Conservation (phyloP, 2,329 filamentous ascomycete species). For the Monilinia polystroma region DNA sequence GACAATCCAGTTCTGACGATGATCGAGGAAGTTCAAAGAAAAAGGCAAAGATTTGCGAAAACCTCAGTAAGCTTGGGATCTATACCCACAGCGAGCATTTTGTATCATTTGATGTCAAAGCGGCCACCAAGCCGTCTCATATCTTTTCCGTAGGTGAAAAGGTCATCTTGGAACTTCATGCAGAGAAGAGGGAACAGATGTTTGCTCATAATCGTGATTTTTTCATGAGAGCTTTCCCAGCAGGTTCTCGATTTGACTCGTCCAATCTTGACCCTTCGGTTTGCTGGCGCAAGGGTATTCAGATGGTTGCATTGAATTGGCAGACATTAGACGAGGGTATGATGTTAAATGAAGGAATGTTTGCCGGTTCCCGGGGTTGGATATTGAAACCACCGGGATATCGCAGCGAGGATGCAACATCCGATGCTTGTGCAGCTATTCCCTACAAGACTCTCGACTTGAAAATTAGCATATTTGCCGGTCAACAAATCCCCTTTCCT, state of each 20-base stretch:
- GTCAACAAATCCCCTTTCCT: conserved; percentile 71
- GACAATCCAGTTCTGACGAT: conserved; percentile 38
- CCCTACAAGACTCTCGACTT: conserved; percentile 60
- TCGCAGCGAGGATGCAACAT: conserved; percentile 44
- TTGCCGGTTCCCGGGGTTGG: conserved; percentile 77
- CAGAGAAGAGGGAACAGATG: conserved; percentile 54
- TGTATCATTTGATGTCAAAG: conserved; percentile 65
- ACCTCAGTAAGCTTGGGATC: conserved; percentile 71
- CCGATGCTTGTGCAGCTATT: conserved; percentile 37
- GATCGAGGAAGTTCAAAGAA: conserved; percentile 37
- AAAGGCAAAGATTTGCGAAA: conserved; percentile 61
- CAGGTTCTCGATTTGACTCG: conserved; percentile 75
- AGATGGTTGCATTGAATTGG: conserved; percentile 93
- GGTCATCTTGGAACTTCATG: conserved; percentile 61
- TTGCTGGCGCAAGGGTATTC: conserved; percentile 86
- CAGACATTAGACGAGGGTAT: conserved; percentile 87
- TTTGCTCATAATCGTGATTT: conserved; percentile 80
- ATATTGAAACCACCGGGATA: conserved; percentile 79
- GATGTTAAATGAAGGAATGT: conserved; percentile 96
- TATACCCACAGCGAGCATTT: conserved; percentile 88
- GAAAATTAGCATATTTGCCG: conserved; percentile 71
- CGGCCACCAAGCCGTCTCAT: conserved; percentile 57
- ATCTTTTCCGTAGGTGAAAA: conserved; percentile 68
- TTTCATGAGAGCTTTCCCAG: conserved; percentile 87
- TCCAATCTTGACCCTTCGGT: conserved; percentile 83